Evolutionary conservation across 441 rosid genomes (phyloP).

Genomic region (Adansonia madagascariensis): DNA sequence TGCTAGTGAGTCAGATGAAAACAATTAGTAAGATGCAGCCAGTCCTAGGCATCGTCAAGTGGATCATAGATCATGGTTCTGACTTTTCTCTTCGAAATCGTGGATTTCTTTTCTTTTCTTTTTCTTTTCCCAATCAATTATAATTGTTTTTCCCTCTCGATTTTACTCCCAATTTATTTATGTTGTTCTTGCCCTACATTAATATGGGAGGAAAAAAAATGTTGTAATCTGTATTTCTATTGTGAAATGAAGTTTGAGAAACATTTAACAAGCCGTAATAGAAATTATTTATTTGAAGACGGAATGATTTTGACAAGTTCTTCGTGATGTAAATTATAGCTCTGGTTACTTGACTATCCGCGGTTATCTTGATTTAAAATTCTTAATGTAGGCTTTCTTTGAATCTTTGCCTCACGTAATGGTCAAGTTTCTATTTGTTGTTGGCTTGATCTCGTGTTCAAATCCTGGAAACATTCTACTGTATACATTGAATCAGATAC

Average conservation of each 20-base stretch:
- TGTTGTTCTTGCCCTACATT: conserved; percentile 35
- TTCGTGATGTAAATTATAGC: not conserved
- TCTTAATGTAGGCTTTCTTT: not conserved
- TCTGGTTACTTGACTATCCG: not conserved
- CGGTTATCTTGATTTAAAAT: not conserved
- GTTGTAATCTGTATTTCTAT: conserved; percentile 31
- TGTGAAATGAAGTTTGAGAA: conserved; percentile 32
- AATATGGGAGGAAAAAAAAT: conserved; percentile 33
- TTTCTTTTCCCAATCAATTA: not conserved
- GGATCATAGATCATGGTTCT: conserved; percentile 38
- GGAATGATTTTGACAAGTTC: not conserved
- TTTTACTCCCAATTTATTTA: conserved; percentile 36
- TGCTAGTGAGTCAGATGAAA: conserved; percentile 19
- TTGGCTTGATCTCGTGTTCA: no score
- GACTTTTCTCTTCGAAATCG: conserved; percentile 42
- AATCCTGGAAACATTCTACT: no score
- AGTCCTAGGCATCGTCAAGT: conserved; percentile 20
- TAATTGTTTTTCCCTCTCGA: conserved; percentile 6
- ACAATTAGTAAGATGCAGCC: conserved; percentile 26
- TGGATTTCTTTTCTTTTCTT: conserved; percentile 29
- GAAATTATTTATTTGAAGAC: not conserved
- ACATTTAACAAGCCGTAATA: not conserved
- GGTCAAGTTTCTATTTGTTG: not conserved
- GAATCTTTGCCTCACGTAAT: not conserved
- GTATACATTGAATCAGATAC: no score